Base-by-base conservation (phyloP, 768 basidiomycete species). In the Lentinula raphanica region DNA sequence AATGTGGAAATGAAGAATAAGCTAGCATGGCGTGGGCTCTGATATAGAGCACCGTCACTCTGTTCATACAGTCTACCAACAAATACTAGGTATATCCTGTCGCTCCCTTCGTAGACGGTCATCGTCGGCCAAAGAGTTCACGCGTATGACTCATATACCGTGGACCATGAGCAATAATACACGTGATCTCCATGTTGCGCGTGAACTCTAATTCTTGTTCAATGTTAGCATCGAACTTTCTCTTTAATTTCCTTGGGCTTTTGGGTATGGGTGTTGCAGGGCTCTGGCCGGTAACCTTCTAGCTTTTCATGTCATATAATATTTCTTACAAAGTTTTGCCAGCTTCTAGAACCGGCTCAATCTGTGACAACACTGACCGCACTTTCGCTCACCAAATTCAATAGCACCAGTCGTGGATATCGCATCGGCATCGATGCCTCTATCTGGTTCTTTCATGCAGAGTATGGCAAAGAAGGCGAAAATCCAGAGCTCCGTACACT, bases 391-490 rank as follows among this genome's bases (percentile, higher is more conserved):
- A 89, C 90, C 0, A 82, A 91, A 49, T 74, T 94, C 27, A 81
- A 91, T 1, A 82, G 91, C 28, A 75, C 77, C 31, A 0, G 91
- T 93, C 81, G 92, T 45, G 92, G 91, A 7, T 88, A 87, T 61
- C 83, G 90, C 21, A 74, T 96, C 29, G 94, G 94, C 2, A 92
- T 95, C 48, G 94, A 96, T 66, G 86, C 82, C 31, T 76, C 76
- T 71, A 70, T 92, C 36, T 82, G 81, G 81, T 80, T 82, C 60
- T 82, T 77, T 60, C 85, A 86, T 51, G 78, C 75, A 3, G 70
- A 78, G 1, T 72, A 81, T 50, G 78, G 80, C 23, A 70, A 64
- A 58, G 81, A 81, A 59, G 86, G 86, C 21, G 83, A 86, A 65
- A 86, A 87, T 58, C 86, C 86, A 3, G 82, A 85, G 59, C 74